Evolutionary conservation across 163 green algal species (phyloP), one percentile per base, ranked within the genome.

Genomic region (Volvox carteri): DNA sequence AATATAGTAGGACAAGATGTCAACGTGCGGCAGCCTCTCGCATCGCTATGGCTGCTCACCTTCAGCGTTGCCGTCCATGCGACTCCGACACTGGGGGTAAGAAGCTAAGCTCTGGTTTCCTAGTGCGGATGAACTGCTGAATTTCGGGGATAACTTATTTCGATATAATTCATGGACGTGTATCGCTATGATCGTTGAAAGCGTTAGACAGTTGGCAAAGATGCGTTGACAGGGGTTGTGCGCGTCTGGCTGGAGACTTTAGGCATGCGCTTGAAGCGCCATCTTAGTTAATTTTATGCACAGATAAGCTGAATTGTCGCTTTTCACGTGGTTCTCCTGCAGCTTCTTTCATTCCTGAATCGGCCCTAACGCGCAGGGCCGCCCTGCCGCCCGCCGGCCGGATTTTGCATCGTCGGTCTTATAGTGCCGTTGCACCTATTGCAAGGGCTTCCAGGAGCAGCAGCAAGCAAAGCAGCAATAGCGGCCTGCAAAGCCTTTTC

Each of bases 31-130:
- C 30, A 46, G 33, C 33, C 35, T 75, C 9, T 44, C 65, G 30
- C 65, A 75, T 23, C 65, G 30, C 33, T 46, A 75, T 42, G 65
- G 65, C 65, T 75, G 65, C 30, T 48, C 23, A 9, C n/a, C 65
- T 75, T 48, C 6, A 11, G 12, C 65, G 4, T 3, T 39, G 60
- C 54, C 54, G 54, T 72, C 60, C 12, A 23, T 2, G 30, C 65
- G 65, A 75, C 65, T 75, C 65, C 65, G 65, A 75, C 65, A 75
- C 65, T 33, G 25, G 12, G 30, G 65, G 65, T 75, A 35, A 75
- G 65, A 4, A 48, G 4, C 4, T 65, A 7, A 65, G 54, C 54
- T 65, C 19, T 30, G 28, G 54, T 12, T 11, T 65, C n/a, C n/a
- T n/a, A n/a, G n/a, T n/a, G n/a, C n/a, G n/a, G n/a, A n/a, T n/a